Percentiles rank a stretch among this genome's conserved stretches.
Conservation (phyloP, 2,329 filamentous ascomycete genomes). For the Alternaria viburni region DNA sequence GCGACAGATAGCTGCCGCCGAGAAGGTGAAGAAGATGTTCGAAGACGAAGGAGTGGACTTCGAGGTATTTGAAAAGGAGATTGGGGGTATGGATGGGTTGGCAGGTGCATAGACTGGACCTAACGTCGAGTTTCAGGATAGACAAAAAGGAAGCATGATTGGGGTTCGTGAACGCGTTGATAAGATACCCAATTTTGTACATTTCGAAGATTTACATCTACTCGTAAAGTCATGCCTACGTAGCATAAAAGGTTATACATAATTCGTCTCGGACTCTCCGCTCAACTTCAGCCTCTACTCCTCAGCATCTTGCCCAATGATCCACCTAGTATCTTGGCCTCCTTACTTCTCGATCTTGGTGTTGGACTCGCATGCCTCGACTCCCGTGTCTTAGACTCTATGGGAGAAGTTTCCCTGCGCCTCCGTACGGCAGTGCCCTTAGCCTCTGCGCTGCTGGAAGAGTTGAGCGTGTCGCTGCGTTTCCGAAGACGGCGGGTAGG, state of each 20-base stretch:
- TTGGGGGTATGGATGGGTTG: slow-evolving; percentile 63
- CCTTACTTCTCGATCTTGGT: slow-evolving; percentile 12
- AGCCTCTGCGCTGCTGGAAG: slow-evolving; percentile 18
- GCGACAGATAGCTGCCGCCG: slow-evolving; percentile 73
- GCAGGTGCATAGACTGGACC: background rate
- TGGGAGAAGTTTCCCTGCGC: slow-evolving; percentile 15
- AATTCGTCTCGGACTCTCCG: background rate
- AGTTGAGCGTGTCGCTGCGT: slow-evolving; percentile 30
- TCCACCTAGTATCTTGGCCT: slow-evolving; percentile 1
- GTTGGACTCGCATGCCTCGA: slow-evolving; percentile 19
- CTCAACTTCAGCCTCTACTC: slow-evolving; percentile 11
- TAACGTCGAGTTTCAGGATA: background rate
- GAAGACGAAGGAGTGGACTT: slow-evolving; percentile 79
- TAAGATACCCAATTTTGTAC: background rate
- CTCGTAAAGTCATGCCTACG: background rate
- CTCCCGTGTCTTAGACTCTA: slow-evolving; percentile 10
- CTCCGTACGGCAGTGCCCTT: slow-evolving; percentile 8
- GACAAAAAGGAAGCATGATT: background rate
- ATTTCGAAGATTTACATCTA: background rate
- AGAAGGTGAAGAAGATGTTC: slow-evolving; percentile 78
- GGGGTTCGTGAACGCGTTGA: background rate
- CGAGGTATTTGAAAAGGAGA: slow-evolving; percentile 76
- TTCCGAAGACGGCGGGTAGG: slow-evolving; percentile 24
- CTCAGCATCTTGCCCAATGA: slow-evolving; percentile 20
- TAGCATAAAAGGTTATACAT: background rate